Evolutionary conservation across 805 yeast species (phyloP).

Genomic region (Myxozyma sirexii): DNA sequence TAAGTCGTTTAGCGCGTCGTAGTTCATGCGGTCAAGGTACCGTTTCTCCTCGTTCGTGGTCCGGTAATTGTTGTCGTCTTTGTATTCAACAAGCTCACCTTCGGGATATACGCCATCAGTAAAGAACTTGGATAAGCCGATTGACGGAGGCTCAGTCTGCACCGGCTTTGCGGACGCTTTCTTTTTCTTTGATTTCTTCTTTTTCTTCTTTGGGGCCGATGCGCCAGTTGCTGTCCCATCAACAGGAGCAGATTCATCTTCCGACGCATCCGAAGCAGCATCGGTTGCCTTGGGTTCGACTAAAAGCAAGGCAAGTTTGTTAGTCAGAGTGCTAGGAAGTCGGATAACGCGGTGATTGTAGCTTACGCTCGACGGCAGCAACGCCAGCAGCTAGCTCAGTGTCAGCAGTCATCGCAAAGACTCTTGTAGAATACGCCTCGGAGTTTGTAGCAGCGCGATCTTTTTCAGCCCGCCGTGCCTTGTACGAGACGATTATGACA

Average conservation of each 20-base stretch:
- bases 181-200: conserved; percentile 49
- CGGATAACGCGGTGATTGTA: no score
- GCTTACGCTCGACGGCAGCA: conserved; percentile 11
- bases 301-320: not conserved
- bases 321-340: not conserved
- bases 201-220: conserved; percentile 55
- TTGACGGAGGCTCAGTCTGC: conserved; percentile 53
- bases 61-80: conserved; percentile 64
- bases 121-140: conserved; percentile 66
- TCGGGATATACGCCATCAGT: conserved; percentile 78
- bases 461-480: no score
- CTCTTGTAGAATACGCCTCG: not conserved
- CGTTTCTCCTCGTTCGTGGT: conserved; percentile 86
- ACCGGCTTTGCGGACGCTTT: conserved; percentile 3
- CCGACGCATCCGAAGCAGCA: conserved; percentile 44
- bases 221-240: conserved; percentile 38
- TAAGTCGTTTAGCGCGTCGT: conserved; percentile 76
- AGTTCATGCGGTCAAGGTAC: conserved; percentile 64
- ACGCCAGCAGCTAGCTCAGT: conserved; percentile 5
- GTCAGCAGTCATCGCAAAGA: conserved; percentile 7
- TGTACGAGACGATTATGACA: no score
- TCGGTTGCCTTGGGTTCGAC: conserved; percentile 37
- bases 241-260: conserved; percentile 37
- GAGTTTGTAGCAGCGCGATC: no score
- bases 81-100: conserved; percentile 84